Base-by-base conservation (phyloP, 2,329 filamentous ascomycete genomes). In the Davidsoniella eucalypti region DNA sequence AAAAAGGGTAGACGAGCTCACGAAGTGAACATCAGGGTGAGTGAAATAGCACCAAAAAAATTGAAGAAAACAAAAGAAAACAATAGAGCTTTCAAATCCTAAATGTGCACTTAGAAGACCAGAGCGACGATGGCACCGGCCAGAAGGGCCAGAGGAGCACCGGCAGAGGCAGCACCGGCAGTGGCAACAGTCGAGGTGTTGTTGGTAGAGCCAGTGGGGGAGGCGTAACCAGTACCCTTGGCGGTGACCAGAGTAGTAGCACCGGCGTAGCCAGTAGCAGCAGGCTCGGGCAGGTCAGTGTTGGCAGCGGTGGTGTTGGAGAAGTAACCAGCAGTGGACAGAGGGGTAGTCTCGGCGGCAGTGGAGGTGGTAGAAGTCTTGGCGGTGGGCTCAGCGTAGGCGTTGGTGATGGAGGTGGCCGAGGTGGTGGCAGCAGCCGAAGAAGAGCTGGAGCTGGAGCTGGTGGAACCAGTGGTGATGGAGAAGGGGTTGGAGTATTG, bases 401-500 rank as follows among this genome's bases (percentile, higher is more conserved):
- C 53, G 47, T 57, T 54, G 47, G 54, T 54, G 51, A 59, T 60
- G 53, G 57, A 53, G 56, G 59, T 60, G 33, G 49, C 46, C 37
- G 44, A n/a, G 12, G 49, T 21, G 17, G 49, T 42, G 21, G 47
- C 12, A n/a, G 38, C 53, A 44, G 57, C 49, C 45, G 40, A 9
- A 6, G 23, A 36, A 25, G 53, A 16, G 42, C 57, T 48, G 53
- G 55, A 44, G 47, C 17, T 18, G 17, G 17, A 18, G 17, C 17
- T 51, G 45, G 51, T 57, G 23, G 54, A 58, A 43, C 54, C 59
- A 44, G 60, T 64, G 50, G 60, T 59, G 58, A 78, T 76, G 59
- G 66, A 57, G 68, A 82, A 82, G 57, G 75, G 75, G 66, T 71
- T 71, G 51, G 74, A 77, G 70, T 72, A 80, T 69, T 81, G 76